Evolutionary conservation across 2,329 filamentous ascomycete genomes (phyloP).

Genomic region (Monosporascus sp.): DNA sequence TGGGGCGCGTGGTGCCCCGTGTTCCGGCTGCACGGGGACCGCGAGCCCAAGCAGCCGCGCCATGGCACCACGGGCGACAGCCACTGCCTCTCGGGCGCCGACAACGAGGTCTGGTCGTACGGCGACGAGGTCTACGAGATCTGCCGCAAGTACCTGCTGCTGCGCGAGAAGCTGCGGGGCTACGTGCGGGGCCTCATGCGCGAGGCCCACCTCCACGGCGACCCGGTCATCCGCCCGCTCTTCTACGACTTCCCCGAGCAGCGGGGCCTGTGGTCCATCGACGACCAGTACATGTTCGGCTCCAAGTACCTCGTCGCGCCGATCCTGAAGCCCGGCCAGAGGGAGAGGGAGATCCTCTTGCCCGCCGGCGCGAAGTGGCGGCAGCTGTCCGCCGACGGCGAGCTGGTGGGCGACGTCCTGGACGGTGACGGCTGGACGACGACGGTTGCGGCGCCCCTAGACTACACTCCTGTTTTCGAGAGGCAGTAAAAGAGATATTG

Average conservation of each 20-base stretch:
- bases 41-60: constrained; percentile 46
- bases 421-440: constrained; percentile 1
- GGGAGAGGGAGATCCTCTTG: constrained; percentile 8
- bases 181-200: constrained; percentile 56
- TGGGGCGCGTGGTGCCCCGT: constrained; percentile 65
- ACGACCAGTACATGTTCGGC: constrained; percentile 61
- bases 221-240: constrained; percentile 55
- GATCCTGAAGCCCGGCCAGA: constrained; percentile 43
- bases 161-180: constrained; percentile 52
- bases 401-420: constrained; percentile 4
- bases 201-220: constrained; percentile 54
- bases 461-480: constrained; percentile 15
- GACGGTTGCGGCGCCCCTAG: constrained; percentile 6
- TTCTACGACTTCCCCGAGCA: constrained; percentile 62
- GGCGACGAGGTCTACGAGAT: constrained; percentile 56
- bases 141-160: constrained; percentile 51
- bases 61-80: constrained; percentile 29
- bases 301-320: constrained; percentile 53
- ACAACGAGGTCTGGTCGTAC: constrained; percentile 64
- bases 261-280: constrained; percentile 47
- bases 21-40: constrained; percentile 61
- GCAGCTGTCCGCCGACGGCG: constrained; percentile 5
- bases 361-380: constrained; percentile 9
- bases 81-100: constrained; percentile 44
- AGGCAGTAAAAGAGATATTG: background rate